phyloP scores from a whole-genome alignment of 805 yeast genomes.

The Yarrowia yakushimensis region DNA sequence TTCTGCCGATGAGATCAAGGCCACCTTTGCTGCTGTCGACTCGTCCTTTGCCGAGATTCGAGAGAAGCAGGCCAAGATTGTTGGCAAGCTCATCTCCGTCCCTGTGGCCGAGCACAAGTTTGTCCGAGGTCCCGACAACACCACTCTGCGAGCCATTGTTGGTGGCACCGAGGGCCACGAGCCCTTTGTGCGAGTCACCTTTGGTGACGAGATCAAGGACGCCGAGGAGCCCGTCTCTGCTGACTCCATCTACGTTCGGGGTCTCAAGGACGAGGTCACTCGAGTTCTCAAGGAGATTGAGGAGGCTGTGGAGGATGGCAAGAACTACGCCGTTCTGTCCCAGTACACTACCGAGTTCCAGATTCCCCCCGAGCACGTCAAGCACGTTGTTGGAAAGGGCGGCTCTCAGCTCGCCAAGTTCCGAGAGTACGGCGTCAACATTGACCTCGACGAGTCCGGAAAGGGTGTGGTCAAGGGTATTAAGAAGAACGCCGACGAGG shows the following conservation, averaged over 20 bases:
- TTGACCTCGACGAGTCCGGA: slow-evolving; percentile 65
- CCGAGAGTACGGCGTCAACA: slow-evolving; percentile 66
- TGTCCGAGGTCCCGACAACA: slow-evolving; percentile 57
- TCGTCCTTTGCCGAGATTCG: slow-evolving; percentile 56
- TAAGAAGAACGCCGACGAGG: slow-evolving; percentile 71
- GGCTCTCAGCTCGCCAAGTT: slow-evolving; percentile 71
- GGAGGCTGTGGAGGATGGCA: slow-evolving; percentile 53
- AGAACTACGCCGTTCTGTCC: slow-evolving; percentile 47
- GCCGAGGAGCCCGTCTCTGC: slow-evolving; percentile 39
- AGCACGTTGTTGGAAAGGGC: slow-evolving; percentile 84
- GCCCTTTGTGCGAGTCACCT: slow-evolving; percentile 39
- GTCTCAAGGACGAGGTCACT: slow-evolving; percentile 61
- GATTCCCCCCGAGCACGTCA: slow-evolving; percentile 64
- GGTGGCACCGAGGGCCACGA: slow-evolving; percentile 42
- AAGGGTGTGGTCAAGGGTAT: slow-evolving; percentile 68
- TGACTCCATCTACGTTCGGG: slow-evolving; percentile 63
- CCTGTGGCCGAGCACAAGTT: slow-evolving; percentile 54
- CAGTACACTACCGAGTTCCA: slow-evolving; percentile 47
- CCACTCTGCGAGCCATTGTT: slow-evolving; percentile 49
- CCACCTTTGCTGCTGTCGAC: slow-evolving; percentile 50
- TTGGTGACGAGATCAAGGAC: slow-evolving; percentile 38
- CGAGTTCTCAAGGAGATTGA: slow-evolving; percentile 52
- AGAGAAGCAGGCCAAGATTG: slow-evolving; percentile 52
- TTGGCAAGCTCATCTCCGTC: slow-evolving; percentile 50
- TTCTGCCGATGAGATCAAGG: slow-evolving; percentile 54